phyloP scores from a whole-genome alignment of 495 filamentous ascomycete genomes.

The Aspergillus olivimuriae region DNA sequence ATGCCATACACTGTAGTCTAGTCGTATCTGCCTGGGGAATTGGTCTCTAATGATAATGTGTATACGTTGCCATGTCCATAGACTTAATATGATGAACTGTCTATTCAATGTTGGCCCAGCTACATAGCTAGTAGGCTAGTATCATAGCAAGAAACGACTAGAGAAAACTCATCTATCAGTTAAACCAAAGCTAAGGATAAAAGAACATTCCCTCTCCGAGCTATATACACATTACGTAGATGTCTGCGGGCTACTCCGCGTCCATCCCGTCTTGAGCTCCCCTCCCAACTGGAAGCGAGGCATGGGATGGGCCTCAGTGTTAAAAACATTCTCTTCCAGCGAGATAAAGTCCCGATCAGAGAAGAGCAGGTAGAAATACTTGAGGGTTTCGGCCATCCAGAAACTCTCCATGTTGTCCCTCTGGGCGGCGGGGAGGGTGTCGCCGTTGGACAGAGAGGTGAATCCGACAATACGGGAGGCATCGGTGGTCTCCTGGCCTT shows the following conservation, averaged over 20 bases:
- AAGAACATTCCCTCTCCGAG: not conserved
- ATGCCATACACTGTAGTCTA: not conserved
- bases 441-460: slow-evolving; percentile 72
- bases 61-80: too few relatives aligned
- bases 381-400: slow-evolving; percentile 96
- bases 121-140: too few relatives aligned
- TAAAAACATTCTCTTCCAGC: slow-evolving; percentile 80
- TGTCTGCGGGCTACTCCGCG: slow-evolving; percentile 45
- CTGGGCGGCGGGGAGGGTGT: slow-evolving; percentile 53
- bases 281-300: slow-evolving; percentile 76
- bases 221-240: not conserved
- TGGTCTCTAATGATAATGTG: too few relatives aligned
- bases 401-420: slow-evolving; percentile 92
- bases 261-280: slow-evolving; percentile 83
- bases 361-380: slow-evolving; percentile 96
- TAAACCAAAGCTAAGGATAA: not conserved
- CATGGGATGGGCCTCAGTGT: slow-evolving; percentile 91
- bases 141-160: not conserved
- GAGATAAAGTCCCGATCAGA: slow-evolving; percentile 77
- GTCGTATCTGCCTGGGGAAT: too few relatives aligned
- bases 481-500: slow-evolving; percentile 9
- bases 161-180: not conserved
- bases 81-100: not conserved
- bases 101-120: too few relatives aligned
- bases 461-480: slow-evolving; percentile 52